These are phyloP conservation scores for Wickerhamiella domercqiae DNA, from an alignment of 805 yeast species.

Conservation along the genomic window DNA sequence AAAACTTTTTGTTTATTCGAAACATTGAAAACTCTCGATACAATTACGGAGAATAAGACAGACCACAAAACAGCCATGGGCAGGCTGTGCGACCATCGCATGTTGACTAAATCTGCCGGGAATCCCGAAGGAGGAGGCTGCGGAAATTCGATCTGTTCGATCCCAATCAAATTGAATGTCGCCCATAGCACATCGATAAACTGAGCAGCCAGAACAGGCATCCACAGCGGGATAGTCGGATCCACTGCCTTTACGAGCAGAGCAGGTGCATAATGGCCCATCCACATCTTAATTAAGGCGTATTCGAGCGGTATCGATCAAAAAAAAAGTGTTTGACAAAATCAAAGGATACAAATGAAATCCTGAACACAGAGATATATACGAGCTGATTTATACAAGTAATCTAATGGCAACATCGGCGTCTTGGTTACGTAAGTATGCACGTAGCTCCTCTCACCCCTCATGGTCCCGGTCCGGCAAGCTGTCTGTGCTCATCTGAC, in stretches of 20 bases:
- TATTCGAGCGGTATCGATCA: too few relatives aligned
- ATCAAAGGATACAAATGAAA: too few relatives aligned
- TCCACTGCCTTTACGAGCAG: not conserved
- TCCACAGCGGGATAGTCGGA: not conserved
- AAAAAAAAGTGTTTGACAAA: too few relatives aligned
- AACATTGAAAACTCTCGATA: not conserved
- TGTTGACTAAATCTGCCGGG: not conserved
- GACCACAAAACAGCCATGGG: not conserved
- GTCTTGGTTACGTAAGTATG: too few relatives aligned
- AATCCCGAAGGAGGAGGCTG: not conserved
- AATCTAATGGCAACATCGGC: too few relatives aligned
- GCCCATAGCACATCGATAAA: not conserved
- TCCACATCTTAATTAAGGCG: not conserved
- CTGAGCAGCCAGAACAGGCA: not conserved
- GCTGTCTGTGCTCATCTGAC: too few relatives aligned
- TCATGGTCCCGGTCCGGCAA: too few relatives aligned
- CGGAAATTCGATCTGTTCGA: not conserved
- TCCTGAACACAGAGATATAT: too few relatives aligned
- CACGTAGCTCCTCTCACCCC: too few relatives aligned
- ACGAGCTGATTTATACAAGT: too few relatives aligned
- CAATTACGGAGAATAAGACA: not conserved
- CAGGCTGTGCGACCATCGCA: not conserved
- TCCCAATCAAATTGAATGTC: not conserved
- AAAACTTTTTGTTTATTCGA: not conserved
- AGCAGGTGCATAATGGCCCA: not conserved